Evolutionary conservation across 768 basidiomycete genomes (phyloP).

Genomic region (Serpula lacrymans): DNA sequence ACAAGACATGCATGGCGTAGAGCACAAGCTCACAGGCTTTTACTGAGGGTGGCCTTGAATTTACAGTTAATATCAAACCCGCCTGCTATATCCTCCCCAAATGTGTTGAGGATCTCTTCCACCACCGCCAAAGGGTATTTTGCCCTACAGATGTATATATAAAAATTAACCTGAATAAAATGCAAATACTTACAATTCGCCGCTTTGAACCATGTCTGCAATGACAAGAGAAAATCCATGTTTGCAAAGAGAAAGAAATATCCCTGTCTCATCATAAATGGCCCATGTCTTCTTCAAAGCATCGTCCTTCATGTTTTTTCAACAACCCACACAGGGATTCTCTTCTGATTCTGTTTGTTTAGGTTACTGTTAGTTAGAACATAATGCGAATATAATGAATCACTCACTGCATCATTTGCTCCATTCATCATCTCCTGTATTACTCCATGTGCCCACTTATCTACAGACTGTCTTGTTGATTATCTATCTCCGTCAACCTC

Average conservation of each 20-base stretch:
- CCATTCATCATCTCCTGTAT: no score
- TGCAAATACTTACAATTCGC: neutral
- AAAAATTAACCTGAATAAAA: neutral
- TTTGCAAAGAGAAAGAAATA: constrained; percentile 33
- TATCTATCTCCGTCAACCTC: neutral
- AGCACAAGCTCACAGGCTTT: constrained; percentile 16
- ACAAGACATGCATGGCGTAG: constrained; percentile 3
- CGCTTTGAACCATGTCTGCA: neutral
- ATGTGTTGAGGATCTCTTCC: neutral
- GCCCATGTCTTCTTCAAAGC: constrained; percentile 33
- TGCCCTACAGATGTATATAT: neutral
- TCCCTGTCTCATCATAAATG: constrained; percentile 34
- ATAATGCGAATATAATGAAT: no score
- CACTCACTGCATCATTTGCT: no score
- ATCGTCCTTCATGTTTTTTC: no score
- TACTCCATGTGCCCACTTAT: no score
- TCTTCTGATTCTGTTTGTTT: no score
- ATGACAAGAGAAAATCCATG: neutral
- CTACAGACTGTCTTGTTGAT: no score
- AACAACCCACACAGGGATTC: no score
- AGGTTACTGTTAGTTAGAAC: no score
- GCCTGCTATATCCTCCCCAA: no score
- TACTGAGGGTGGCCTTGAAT: constrained; percentile 18
- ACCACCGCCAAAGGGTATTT: neutral
- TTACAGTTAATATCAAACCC: constrained; percentile 31